phyloP scores from a whole-genome alignment of 2,329 filamentous ascomycete genomes.

The Paecilomyces variotii region DNA sequence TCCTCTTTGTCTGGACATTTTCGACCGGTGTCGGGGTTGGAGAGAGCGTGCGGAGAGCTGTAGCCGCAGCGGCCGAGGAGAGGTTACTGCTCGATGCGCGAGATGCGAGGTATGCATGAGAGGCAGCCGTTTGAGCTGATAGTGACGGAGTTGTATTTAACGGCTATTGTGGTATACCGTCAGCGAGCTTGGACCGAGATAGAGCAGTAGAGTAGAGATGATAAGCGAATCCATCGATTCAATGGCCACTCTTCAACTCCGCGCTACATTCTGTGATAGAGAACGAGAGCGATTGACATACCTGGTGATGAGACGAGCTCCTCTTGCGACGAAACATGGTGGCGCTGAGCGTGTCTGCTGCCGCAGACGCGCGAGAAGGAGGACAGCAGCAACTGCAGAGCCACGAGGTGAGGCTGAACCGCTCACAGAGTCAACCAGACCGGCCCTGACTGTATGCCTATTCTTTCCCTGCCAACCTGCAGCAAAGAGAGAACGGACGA shows the following conservation, averaged over 20 bases:
- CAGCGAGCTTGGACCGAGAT: conserved; percentile 5
- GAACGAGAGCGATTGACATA: conserved; percentile 9
- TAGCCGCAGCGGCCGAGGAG: conserved; percentile 78
- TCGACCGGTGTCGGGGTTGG: conserved; percentile 71
- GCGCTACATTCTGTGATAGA: neutral
- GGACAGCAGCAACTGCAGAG: neutral
- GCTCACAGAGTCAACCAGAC: neutral
- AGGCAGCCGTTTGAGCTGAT: conserved; percentile 70
- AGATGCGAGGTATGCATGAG: conserved; percentile 68
- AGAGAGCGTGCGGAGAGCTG: conserved; percentile 71
- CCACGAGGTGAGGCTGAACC: neutral
- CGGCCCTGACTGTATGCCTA: neutral
- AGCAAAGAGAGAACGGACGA: neutral
- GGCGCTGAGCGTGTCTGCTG: conserved; percentile 9
- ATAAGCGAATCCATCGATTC: neutral
- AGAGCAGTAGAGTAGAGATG: neutral
- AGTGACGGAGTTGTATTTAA: conserved; percentile 58
- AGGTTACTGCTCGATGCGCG: conserved; percentile 57
- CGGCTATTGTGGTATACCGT: conserved; percentile 40
- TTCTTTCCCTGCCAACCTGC: neutral
- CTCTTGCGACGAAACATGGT: conserved; percentile 36
- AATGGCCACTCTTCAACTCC: neutral
- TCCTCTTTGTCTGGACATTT: conserved; percentile 82
- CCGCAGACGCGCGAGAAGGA: conserved; percentile 6
- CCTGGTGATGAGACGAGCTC: conserved; percentile 34